phyloP scores from a whole-genome alignment of 345 rosid genomes.

The Microthlaspi erraticum region DNA sequence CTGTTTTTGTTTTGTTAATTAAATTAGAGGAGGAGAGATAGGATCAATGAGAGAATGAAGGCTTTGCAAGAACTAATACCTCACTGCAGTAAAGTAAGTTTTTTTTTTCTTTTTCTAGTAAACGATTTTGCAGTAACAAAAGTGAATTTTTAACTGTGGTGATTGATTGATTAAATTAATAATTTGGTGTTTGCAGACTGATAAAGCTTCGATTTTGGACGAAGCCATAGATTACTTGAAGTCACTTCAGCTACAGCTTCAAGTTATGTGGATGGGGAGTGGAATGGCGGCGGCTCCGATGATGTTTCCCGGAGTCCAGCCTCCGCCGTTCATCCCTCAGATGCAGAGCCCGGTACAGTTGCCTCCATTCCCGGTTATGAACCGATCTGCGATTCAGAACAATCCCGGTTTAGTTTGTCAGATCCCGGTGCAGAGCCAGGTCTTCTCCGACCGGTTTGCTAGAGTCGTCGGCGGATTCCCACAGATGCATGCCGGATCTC shows the following conservation, averaged over 20 bases:
- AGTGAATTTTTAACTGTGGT: not conserved
- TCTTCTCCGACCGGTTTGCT: conserved; percentile 52
- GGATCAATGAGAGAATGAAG: conserved; percentile 90
- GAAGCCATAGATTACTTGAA: conserved; percentile 93
- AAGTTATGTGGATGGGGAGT: conserved; percentile 93
- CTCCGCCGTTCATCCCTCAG: conserved; percentile 50
- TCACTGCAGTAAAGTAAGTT: conserved; percentile 78
- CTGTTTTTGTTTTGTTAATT: conserved; percentile 17
- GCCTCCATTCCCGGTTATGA: conserved; percentile 50
- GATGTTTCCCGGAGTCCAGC: conserved; percentile 86
- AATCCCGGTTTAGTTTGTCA: conserved; percentile 47
- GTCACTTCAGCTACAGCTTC: conserved; percentile 93
- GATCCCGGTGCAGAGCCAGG: conserved; percentile 50
- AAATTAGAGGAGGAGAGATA: conserved; percentile 78
- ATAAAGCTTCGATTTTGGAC: conserved; percentile 92
- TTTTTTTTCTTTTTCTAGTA: too few relatives aligned
- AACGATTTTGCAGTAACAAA: too few relatives aligned
- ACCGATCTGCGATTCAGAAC: conserved; percentile 49
- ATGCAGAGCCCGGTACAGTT: conserved; percentile 56
- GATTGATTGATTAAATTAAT: not conserved
- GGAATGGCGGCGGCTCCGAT: conserved; percentile 70
- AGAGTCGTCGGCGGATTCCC: conserved; percentile 55
- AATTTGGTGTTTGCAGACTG: conserved; percentile 57
- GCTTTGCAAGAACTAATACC: conserved; percentile 92
- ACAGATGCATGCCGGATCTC: conserved; percentile 54